Evolutionary conservation across 805 yeast species (phyloP).

Genomic region (Candida lessepsii): DNA sequence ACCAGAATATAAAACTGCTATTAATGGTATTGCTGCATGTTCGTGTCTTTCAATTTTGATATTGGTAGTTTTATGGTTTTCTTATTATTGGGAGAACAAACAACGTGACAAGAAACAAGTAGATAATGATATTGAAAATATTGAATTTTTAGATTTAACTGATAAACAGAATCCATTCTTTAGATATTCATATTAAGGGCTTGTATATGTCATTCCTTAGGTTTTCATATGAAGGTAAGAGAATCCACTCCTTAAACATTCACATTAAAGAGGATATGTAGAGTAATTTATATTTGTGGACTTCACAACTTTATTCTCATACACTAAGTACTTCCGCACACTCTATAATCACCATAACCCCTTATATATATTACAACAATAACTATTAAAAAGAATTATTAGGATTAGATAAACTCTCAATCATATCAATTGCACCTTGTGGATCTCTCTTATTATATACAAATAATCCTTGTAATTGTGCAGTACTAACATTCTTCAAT

Average conservation of each 20-base stretch:
- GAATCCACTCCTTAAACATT: too few species aligned
- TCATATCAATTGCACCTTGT: slow-evolving; percentile 66
- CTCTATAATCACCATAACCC: too few species aligned
- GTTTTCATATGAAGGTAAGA: too few species aligned
- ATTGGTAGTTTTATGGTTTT: slow-evolving; percentile 24
- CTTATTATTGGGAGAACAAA: slow-evolving; percentile 36
- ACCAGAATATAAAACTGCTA: slow-evolving; percentile 43
- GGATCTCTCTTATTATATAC: slow-evolving; percentile 89
- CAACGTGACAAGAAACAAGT: slow-evolving; percentile 27
- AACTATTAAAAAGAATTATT: slow-evolving; percentile 1
- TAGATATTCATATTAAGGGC: too few species aligned
- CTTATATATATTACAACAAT: too few species aligned
- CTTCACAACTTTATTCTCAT: too few species aligned
- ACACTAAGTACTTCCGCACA: too few species aligned
- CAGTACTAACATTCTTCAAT: slow-evolving; percentile 67
- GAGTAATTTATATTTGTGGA: too few species aligned
- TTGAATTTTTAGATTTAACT: too few species aligned
- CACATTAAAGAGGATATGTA: too few species aligned
- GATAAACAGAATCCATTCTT: too few species aligned
- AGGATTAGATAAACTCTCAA: slow-evolving; percentile 38
- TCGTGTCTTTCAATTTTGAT: slow-evolving; percentile 24
- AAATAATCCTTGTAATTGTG: slow-evolving; percentile 92
- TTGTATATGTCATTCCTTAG: too few species aligned
- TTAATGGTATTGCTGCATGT: slow-evolving; percentile 39
- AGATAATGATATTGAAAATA: slow-evolving; percentile 23